Percentiles rank a stretch among this genome's conserved stretches.
Conservation (phyloP, 176 grass and related monocot genomes). For the Oryza glaberrima region DNA sequence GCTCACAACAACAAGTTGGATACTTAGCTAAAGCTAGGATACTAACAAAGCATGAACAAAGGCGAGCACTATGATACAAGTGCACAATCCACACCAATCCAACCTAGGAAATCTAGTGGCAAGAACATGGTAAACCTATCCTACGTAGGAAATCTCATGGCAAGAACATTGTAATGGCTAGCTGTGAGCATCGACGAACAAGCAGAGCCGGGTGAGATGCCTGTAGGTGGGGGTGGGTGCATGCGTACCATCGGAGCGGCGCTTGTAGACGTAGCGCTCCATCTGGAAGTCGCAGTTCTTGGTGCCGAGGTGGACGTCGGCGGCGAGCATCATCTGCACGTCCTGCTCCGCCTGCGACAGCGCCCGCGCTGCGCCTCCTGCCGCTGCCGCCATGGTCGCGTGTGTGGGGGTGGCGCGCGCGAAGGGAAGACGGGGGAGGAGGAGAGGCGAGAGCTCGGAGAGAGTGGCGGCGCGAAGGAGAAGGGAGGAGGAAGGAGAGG, state of each 20-base stretch:
- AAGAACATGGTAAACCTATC: background rate
- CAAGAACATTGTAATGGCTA: background rate
- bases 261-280: conserved; percentile 93
- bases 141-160: background rate
- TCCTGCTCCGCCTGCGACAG: conserved; percentile 88
- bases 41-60: background rate
- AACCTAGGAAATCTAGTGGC: background rate
- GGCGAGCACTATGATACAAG: background rate
- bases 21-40: background rate
- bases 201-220: background rate
- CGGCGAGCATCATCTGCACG: conserved; percentile 93
- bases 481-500: background rate
- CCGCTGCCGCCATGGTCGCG: conserved; percentile 63
- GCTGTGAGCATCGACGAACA: background rate
- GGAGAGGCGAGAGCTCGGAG: background rate
- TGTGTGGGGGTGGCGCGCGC: background rate
- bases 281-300: conserved; percentile 99
- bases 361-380: conserved; percentile 21
- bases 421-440: background rate
- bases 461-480: conserved; percentile 35
- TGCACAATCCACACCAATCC: background rate
- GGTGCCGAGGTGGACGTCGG: conserved; percentile 94
- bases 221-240: rapidly evolving
- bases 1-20: background rate
- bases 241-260: conserved; percentile 70